Evolutionary conservation across 1,284 basidiomycete genomes (phyloP).

Genomic region (Peniophora sp.): DNA sequence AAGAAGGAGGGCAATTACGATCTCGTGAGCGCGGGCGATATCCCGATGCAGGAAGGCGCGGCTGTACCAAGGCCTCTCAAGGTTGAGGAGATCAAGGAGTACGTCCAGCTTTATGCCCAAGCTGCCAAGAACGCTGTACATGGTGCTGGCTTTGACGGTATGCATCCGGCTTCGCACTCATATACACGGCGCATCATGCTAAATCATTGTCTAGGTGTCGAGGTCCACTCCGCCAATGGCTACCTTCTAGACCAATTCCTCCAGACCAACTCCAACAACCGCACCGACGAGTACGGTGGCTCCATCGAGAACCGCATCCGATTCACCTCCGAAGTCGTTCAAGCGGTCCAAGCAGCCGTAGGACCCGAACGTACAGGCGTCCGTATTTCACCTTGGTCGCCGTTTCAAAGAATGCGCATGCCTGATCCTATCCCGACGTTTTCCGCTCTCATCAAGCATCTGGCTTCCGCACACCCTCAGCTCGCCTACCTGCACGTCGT

Average conservation of each 20-base stretch:
- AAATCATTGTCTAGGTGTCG: constrained; percentile 20
- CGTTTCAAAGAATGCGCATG: constrained; percentile 19
- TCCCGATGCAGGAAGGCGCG: constrained; percentile 30
- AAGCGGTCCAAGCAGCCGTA: constrained; percentile 18
- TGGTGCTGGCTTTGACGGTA: constrained; percentile 23
- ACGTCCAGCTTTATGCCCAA: constrained; percentile 13
- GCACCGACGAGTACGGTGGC: constrained; percentile 56
- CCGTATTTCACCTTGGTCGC: constrained; percentile 34
- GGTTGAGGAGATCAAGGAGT: constrained; percentile 18
- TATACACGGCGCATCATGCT: too few relatives aligned
- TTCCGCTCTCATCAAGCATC: not conserved
- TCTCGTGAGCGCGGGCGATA: constrained; percentile 31
- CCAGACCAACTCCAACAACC: constrained; percentile 35
- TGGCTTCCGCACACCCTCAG: not conserved
- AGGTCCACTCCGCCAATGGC: constrained; percentile 32
- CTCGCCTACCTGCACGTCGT: constrained; percentile 28
- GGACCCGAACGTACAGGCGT: constrained; percentile 23
- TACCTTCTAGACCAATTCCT: constrained; percentile 34
- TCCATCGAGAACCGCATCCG: constrained; percentile 43
- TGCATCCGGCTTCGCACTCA: too few relatives aligned
- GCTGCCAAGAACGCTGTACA: constrained; percentile 17
- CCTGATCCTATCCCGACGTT: constrained; percentile 4
- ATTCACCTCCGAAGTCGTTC: constrained; percentile 39
- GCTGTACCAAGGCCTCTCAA: constrained; percentile 15
- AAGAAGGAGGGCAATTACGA: constrained; percentile 18